phyloP scores from a whole-genome alignment of 116 monocot genomes.

The Cymodocea nodosa region DNA sequence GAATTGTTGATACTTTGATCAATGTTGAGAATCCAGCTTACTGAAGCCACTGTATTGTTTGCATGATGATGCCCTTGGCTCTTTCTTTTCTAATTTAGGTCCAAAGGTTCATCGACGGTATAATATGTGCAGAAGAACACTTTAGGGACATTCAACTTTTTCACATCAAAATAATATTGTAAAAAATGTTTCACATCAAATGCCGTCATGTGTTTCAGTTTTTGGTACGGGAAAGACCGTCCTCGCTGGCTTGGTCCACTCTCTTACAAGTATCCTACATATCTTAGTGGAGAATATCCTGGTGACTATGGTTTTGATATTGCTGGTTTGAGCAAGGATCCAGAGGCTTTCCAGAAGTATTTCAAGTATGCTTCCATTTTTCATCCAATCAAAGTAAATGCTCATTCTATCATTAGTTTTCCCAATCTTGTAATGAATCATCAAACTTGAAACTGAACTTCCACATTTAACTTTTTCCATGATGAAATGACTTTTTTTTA shows the following conservation, averaged over 20 bases:
- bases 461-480: too few relatives aligned
- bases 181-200: background rate
- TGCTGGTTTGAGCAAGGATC: constrained; percentile 74
- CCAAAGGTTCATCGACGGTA: too few relatives aligned
- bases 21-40: too few relatives aligned
- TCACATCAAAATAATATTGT: background rate
- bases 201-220: constrained; percentile 25
- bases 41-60: too few relatives aligned
- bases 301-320: constrained; percentile 98
- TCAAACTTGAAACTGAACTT: too few relatives aligned
- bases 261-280: constrained; percentile 61
- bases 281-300: constrained; percentile 80
- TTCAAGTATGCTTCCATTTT: constrained; percentile 64
- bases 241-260: constrained; percentile 98
- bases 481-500: too few relatives aligned
- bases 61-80: too few relatives aligned
- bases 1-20: too few relatives aligned
- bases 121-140: too few relatives aligned
- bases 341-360: constrained; percentile 61
- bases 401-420: background rate
- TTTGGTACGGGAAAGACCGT: constrained; percentile 73
- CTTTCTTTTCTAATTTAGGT: too few relatives aligned
- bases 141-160: too few relatives aligned
- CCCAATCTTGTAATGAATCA: too few relatives aligned
- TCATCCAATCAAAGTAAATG: background rate